These are phyloP conservation scores for Hirsutella minnesotensis DNA, from an alignment of 2,329 filamentous ascomycete species.

Conservation along the genomic window DNA sequence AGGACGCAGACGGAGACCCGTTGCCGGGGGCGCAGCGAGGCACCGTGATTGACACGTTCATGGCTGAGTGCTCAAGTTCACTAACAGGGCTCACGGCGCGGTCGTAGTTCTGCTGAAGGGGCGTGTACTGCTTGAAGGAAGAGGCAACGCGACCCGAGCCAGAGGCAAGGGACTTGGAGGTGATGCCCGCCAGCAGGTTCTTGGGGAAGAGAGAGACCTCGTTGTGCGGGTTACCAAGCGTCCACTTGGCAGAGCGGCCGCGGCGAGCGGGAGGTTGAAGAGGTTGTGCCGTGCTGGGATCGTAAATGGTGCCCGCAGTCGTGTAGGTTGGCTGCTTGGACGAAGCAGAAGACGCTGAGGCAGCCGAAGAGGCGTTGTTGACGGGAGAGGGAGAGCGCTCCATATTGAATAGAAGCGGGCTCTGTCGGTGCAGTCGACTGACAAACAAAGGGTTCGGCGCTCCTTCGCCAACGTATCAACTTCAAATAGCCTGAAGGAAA, in stretches of 20 bases:
- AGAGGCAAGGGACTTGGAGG: constrained; percentile 13
- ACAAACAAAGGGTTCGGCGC: constrained; percentile 2
- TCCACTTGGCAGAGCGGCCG: constrained; percentile 33
- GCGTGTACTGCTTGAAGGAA: constrained; percentile 29
- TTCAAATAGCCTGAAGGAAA: constrained; percentile 13
- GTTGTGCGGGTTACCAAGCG: constrained; percentile 13
- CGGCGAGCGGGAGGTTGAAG: constrained; percentile 40
- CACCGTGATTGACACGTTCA: constrained; percentile 14
- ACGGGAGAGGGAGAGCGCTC: constrained; percentile 14
- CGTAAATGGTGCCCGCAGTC: constrained; percentile 45
- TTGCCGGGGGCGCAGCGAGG: constrained; percentile 16
- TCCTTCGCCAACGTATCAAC: constrained; percentile 2
- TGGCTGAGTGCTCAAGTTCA: constrained; percentile 12
- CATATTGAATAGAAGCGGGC: constrained; percentile 13
- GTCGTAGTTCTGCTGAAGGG: constrained; percentile 42
- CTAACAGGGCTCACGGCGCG: constrained; percentile 32
- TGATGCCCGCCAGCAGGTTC: constrained; percentile 21
- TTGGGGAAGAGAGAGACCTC: constrained; percentile 25
- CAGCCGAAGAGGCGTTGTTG: constrained; percentile 11
- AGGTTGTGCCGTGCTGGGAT: constrained; percentile 31
- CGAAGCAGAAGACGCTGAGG: constrained; percentile 8
- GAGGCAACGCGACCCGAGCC: constrained; percentile 5
- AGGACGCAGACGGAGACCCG: constrained; percentile 9
- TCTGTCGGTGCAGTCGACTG: background rate
- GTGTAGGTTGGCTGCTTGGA: constrained; percentile 34